A percentile compares a stretch with the other conserved stretches of the same genome.
Conservation (phyloP, 805 yeast genomes). For the Candida awuae region DNA sequence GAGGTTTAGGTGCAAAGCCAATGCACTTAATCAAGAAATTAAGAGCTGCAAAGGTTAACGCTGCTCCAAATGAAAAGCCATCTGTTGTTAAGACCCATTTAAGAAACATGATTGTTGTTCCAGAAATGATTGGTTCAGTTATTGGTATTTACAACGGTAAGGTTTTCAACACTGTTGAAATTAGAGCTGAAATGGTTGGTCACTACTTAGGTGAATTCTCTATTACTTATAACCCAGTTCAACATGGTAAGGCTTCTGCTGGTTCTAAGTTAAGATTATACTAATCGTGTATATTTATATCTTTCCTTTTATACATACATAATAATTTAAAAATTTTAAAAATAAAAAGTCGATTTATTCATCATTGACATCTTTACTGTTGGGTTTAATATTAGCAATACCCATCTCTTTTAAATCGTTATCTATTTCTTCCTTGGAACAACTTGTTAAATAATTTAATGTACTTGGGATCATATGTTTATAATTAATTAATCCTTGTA, state of each 20-base stretch:
- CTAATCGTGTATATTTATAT: conserved; percentile 19
- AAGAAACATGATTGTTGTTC: conserved; percentile 97
- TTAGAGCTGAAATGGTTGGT: conserved; percentile 99
- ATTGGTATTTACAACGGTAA: conserved; percentile 99
- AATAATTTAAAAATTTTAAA: not conserved
- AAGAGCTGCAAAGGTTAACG: conserved; percentile 91
- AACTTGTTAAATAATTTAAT: conserved; percentile 52
- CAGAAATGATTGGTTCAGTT: conserved; percentile 99
- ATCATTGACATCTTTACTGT: not conserved
- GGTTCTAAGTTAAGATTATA: conserved; percentile 33
- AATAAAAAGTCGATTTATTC: too few species aligned
- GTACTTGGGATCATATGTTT: conserved; percentile 65
- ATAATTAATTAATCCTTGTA: conserved; percentile 57
- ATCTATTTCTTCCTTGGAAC: conserved; percentile 62
- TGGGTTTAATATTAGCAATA: not conserved
- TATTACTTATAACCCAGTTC: conserved; percentile 98
- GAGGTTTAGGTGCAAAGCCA: conserved; percentile 94
- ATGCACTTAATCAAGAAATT: conserved; percentile 94
- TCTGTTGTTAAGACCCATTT: conserved; percentile 97
- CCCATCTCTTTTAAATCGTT: conserved; percentile 70
- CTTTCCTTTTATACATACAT: conserved; percentile 6
- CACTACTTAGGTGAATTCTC: conserved; percentile 99
- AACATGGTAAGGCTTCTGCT: conserved; percentile 70
- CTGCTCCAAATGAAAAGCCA: conserved; percentile 93
- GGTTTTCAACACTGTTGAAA: conserved; percentile 97